phyloP scores from a whole-genome alignment of 1,284 basidiomycete species.

The Neonothopanus nambi region DNA sequence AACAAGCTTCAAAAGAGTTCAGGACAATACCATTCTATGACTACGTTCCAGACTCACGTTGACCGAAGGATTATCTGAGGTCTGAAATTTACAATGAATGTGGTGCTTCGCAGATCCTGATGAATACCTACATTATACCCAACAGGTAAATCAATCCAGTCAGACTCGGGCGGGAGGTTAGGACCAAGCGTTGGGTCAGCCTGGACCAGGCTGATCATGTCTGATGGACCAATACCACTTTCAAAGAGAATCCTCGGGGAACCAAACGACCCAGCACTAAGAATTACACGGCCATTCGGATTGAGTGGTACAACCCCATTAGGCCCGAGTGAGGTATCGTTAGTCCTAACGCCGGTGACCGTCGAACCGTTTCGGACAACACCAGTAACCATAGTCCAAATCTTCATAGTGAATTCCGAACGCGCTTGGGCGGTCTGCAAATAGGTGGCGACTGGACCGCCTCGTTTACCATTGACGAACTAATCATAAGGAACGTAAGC shows the following conservation, averaged over 20 bases:
- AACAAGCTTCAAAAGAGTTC: conserved; percentile 42
- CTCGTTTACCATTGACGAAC: conserved; percentile 61
- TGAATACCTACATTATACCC: conserved; percentile 41
- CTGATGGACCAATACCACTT: conserved; percentile 61
- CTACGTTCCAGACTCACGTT: conserved; percentile 39
- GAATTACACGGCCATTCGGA: conserved; percentile 58
- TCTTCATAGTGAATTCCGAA: conserved; percentile 51
- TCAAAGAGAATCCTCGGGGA: conserved; percentile 62
- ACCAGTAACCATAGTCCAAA: conserved; percentile 49
- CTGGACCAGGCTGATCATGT: conserved; percentile 56
- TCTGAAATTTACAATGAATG: conserved; percentile 24
- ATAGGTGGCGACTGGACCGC: conserved; percentile 61
- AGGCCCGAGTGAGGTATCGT: conserved; percentile 54
- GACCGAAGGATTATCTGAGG: conserved; percentile 65
- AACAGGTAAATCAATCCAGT: conserved; percentile 64
- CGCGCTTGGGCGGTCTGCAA: conserved; percentile 55
- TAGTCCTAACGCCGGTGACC: conserved; percentile 62
- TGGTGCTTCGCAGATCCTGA: no score
- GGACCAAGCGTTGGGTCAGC: conserved; percentile 44
- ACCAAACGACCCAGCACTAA: conserved; percentile 58
- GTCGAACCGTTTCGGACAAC: conserved; percentile 58
- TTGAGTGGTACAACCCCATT: conserved; percentile 57
- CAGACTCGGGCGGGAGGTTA: conserved; percentile 45
- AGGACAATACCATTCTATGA: not conserved
- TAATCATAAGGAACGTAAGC: conserved; percentile 19